phyloP scores from a whole-genome alignment of 2,329 filamentous ascomycete genomes.

The Fusarium albidum region DNA sequence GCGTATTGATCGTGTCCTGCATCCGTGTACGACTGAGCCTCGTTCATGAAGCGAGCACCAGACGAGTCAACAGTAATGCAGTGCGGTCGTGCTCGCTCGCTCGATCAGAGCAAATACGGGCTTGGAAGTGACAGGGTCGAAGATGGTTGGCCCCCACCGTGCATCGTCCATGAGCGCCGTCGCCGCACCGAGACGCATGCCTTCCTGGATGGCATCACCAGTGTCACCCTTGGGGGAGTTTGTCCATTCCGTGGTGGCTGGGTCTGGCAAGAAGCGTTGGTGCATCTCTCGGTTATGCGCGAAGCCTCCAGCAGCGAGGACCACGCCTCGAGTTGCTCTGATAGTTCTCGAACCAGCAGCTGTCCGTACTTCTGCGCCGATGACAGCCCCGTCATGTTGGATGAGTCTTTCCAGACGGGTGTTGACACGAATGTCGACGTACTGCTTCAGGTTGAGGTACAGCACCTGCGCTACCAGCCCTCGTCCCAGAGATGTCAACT shows the following conservation, averaged over 20 bases:
- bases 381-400: background rate
- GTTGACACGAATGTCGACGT: background rate
- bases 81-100: slow-evolving; percentile 2
- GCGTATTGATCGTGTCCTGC: slow-evolving; percentile 2
- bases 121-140: slow-evolving; percentile 5
- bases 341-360: background rate
- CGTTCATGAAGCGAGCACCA: background rate
- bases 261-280: background rate
- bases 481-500: background rate
- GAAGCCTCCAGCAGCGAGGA: slow-evolving; percentile 1
- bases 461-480: background rate
- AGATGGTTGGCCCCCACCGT: slow-evolving; percentile 12
- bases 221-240: background rate
- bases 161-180: slow-evolving; percentile 12
- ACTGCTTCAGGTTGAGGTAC: background rate
- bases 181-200: slow-evolving; percentile 1
- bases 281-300: background rate
- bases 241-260: background rate
- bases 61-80: background rate
- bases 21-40: background rate
- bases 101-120: slow-evolving; percentile 2
- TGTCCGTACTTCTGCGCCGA: background rate
- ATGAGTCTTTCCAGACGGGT: background rate
- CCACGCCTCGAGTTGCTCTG: background rate
- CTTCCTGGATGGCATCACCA: background rate